phyloP scores from a whole-genome alignment of 176 grass and related monocot genomes.

The Saccharum officinarum region DNA sequence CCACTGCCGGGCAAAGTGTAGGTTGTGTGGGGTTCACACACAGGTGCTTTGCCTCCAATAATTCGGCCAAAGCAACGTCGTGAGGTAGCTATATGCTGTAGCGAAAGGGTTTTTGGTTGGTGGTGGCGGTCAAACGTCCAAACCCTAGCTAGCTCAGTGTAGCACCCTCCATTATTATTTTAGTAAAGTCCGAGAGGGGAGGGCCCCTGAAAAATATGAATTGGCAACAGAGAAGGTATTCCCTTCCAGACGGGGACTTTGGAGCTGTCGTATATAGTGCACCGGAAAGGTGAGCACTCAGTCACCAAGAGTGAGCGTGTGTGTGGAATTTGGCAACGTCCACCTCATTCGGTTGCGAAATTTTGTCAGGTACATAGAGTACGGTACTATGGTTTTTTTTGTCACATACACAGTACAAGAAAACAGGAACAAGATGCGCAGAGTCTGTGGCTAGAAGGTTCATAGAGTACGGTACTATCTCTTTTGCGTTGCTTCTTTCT shows the following conservation, averaged over 20 bases:
- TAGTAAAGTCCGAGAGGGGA: neutral
- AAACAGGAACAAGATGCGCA: too few species aligned
- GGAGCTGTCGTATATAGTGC: neutral
- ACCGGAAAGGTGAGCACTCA: neutral
- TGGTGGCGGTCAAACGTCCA: constrained; percentile 41
- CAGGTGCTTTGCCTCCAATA: constrained; percentile 42
- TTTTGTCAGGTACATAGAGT: constrained; percentile 4
- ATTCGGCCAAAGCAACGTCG: constrained; percentile 28
- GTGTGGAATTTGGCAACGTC: neutral
- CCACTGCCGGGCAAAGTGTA: neutral
- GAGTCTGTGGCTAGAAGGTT: too few species aligned
- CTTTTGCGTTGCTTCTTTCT: too few species aligned
- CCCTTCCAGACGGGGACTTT: constrained; percentile 7
- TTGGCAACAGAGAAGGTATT: constrained; percentile 16
- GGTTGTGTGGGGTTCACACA: constrained; percentile 7
- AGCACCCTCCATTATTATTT: constrained; percentile 34
- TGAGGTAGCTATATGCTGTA: neutral
- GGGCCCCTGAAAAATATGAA: neutral
- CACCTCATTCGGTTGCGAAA: neutral
- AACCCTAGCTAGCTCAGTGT: neutral
- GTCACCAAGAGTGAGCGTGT: too few species aligned
- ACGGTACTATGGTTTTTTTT: neutral
- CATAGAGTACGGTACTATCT: too few species aligned
- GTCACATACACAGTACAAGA: too few species aligned
- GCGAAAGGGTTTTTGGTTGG: constrained; percentile 30